Conservation (phyloP, 2,329 filamentous ascomycete genomes). For the Arthrobotrys iridis region DNA sequence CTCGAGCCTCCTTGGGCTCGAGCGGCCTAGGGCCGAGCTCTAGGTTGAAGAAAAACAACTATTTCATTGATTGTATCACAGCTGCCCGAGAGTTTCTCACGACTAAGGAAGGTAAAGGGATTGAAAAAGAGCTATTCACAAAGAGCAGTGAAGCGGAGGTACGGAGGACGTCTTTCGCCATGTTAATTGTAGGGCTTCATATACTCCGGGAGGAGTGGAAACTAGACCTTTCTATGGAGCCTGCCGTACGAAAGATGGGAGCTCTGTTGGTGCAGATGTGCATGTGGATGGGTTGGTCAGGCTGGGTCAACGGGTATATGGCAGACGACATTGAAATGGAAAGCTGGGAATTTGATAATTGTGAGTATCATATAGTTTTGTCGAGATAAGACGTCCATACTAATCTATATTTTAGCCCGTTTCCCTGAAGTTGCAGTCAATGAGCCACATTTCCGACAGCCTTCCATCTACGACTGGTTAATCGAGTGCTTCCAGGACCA, state of each 20-base stretch:
- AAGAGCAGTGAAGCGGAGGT: constrained; percentile 66
- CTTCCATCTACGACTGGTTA: constrained; percentile 70
- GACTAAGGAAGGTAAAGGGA: constrained; percentile 68
- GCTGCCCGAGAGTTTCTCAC: constrained; percentile 74
- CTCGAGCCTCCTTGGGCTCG: constrained; percentile 21
- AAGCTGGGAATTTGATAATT: constrained; percentile 69
- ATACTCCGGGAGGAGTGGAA: constrained; percentile 90
- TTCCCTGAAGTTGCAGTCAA: constrained; percentile 64
- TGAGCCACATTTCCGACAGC: constrained; percentile 67
- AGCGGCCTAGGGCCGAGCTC: constrained; percentile 3
- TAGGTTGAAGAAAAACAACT: constrained; percentile 60
- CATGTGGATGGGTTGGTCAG: constrained; percentile 79
- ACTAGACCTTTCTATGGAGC: constrained; percentile 71
- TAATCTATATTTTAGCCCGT: constrained; percentile 56
- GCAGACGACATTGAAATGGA: constrained; percentile 70
- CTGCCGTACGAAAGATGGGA: constrained; percentile 69
- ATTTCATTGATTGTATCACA: constrained; percentile 65
- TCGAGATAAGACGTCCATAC: too few species aligned
- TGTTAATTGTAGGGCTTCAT: constrained; percentile 79
- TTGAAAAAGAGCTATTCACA: constrained; percentile 74
- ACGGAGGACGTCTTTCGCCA: constrained; percentile 71
- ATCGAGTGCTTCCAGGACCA: constrained; percentile 61
- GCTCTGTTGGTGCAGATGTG: constrained; percentile 82
- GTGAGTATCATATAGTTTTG: constrained; percentile 59
- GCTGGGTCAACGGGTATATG: constrained; percentile 72